phyloP scores from a whole-genome alignment of 1,284 basidiomycete genomes.

The Trichosporon faecale region DNA sequence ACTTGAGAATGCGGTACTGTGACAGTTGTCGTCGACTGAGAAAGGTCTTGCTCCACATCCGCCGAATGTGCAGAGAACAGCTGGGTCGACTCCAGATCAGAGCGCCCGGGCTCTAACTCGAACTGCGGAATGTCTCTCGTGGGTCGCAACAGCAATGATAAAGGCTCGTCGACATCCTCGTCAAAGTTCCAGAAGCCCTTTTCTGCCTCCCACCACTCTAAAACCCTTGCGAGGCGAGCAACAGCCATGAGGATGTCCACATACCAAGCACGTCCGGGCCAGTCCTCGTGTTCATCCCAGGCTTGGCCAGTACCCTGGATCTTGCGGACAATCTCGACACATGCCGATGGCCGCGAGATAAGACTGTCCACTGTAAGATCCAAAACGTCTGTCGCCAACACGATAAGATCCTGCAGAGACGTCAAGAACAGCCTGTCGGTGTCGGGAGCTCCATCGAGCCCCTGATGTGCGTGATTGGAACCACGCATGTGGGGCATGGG shows the following conservation, averaged over 20 bases:
- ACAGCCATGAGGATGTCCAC: constrained; percentile 95
- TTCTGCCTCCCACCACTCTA: constrained; percentile 99
- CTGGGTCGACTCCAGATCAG: not conserved
- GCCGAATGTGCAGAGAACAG: not conserved
- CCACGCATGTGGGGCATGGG: constrained; percentile 74
- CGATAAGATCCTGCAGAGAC: constrained; percentile 90
- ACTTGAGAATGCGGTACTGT: not conserved
- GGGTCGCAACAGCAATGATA: constrained; percentile 84
- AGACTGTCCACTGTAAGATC: constrained; percentile 85
- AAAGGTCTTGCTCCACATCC: not conserved
- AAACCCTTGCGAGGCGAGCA: constrained; percentile 88
- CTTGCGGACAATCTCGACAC: constrained; percentile 80
- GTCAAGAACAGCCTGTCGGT: constrained; percentile 61
- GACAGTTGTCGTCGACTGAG: constrained; percentile 13
- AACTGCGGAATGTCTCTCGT: constrained; percentile 40
- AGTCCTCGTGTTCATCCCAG: constrained; percentile 97
- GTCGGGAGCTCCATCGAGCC: constrained; percentile 26
- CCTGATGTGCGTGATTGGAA: constrained; percentile 17
- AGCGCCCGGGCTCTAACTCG: constrained; percentile 14
- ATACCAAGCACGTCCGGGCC: constrained; percentile 98
- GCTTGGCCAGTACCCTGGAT: constrained; percentile 86
- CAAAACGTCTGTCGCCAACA: constrained; percentile 88
- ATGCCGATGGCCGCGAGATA: constrained; percentile 76
- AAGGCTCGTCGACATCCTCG: constrained; percentile 79
- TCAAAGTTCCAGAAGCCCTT: constrained; percentile 99